A percentile compares a stretch with the other conserved stretches of the same genome.
These are phyloP conservation scores for Aspergillus sp. DNA, from an alignment of 2,329 filamentous ascomycete genomes.

Conservation along the genomic window DNA sequence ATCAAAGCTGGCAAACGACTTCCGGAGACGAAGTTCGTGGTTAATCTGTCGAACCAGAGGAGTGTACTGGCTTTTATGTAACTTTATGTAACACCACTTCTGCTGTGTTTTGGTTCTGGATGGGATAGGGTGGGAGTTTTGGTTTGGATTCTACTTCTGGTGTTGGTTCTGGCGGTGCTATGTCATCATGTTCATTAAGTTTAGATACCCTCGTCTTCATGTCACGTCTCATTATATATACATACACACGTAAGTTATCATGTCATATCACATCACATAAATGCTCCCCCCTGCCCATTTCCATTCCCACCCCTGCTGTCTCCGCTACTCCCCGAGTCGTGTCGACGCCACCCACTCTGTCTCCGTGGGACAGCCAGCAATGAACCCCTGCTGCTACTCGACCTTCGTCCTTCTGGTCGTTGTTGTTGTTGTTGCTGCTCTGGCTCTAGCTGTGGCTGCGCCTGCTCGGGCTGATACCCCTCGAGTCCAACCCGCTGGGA, in stretches of 20 bases:
- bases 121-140: constrained; percentile 6
- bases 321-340: constrained; percentile 11
- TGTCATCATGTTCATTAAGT: constrained; percentile 5
- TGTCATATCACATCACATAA: constrained; percentile 20
- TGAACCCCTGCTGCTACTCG: constrained; percentile 31
- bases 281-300: constrained; percentile 9
- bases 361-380: constrained; percentile 25
- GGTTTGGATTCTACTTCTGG: not conserved
- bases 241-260: constrained; percentile 10
- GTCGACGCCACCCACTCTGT: constrained; percentile 37
- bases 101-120: constrained; percentile 2
- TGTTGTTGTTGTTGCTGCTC: not conserved
- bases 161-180: not conserved
- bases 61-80: constrained; percentile 62
- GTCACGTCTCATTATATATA: constrained; percentile 16
- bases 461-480: not conserved
- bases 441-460: not conserved
- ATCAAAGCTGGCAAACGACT: constrained; percentile 75
- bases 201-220: constrained; percentile 21
- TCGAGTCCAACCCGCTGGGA: not conserved
- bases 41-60: constrained; percentile 66
- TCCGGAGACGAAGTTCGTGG: constrained; percentile 72
- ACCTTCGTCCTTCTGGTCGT: constrained; percentile 1
- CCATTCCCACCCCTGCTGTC: constrained; percentile 3
- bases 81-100: not conserved